Base-by-base conservation (phyloP, 371 early-diverging fungal genomes). In the Mortierella sp. region DNA sequence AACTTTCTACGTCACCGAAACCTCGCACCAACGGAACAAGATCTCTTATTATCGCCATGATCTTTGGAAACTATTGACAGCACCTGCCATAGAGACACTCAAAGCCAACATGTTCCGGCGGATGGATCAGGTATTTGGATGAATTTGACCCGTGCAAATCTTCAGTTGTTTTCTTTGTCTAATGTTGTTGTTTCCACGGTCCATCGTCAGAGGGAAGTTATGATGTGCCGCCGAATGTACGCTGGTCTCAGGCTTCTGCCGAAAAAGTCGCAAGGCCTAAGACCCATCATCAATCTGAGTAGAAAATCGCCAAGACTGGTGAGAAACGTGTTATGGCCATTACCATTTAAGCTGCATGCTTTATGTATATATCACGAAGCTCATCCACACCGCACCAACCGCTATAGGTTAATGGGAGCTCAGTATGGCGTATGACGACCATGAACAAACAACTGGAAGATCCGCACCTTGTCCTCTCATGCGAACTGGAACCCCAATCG, bases 21-120 rank as follows among this genome's bases (percentile, higher is more conserved):
- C 83, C 50, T 81, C 89, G 0, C 61, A 72, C 6, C 67, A 83
- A 42, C 83, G 87, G 18, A 83, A 86, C 52, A 72, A 74, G 23
- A 55, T 93, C 9, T 85, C 87, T 62, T 95, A 91, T 68, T 95
- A 90, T 73, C 90, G 94, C 26, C 86, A 88, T 47, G 94, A 91
- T 51, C 82, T 89, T 2, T 96, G 96, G 96, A 54, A 63, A 0
- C 31, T 52, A 1, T 72, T 91, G 26, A 73, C 85, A 0, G 58
- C 67, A n/a, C 67, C 83, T 2, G 80, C 84, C 2, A 56, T 87
- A 46, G 51, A 53, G 5, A 62, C 39, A 27, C 69, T 93, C 5
- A 71, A 72, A 5, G 24, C 56, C 1, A 61, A 61, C 16, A 83
- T 87, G 67, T 90, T 83, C 57, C 54, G 57, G 14, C 64, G 59